A percentile compares a stretch with the other conserved stretches of the same genome.
Conservation (phyloP, 2,329 filamentous ascomycete genomes). For the Fusarium papillatum region DNA sequence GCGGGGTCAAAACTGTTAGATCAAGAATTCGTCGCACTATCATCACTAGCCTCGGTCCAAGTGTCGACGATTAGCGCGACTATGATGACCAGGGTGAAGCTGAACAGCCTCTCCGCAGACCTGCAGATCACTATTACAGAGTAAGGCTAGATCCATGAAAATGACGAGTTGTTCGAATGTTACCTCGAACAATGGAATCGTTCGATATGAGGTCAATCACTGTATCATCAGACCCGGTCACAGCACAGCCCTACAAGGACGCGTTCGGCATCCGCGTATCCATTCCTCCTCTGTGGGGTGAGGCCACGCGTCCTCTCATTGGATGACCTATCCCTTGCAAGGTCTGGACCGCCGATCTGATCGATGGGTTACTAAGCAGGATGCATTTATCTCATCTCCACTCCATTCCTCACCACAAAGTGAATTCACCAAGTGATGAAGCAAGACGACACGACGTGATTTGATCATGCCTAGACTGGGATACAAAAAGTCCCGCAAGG, state of each 20-base stretch:
- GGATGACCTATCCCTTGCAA: neutral
- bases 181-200: neutral
- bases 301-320: neutral
- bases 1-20: neutral
- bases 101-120: neutral
- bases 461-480: slow-evolving; percentile 37
- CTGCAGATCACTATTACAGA: neutral
- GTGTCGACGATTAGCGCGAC: neutral
- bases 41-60: neutral
- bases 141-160: neutral
- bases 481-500: slow-evolving; percentile 52
- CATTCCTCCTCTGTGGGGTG: neutral
- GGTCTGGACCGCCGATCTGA: neutral
- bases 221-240: neutral
- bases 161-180: neutral
- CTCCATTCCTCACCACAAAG: neutral
- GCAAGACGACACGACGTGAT: neutral
- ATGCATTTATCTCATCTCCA: neutral
- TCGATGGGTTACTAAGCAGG: neutral
- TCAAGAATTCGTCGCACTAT: neutral
- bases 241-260: neutral
- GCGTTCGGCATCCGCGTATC: neutral
- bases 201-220: neutral
- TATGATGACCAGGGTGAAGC: neutral
- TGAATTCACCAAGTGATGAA: neutral